A percentile compares a stretch with the other conserved stretches of the same genome.
Conservation (phyloP, 2,329 filamentous ascomycete species). For the Colletotrichum melonis region DNA sequence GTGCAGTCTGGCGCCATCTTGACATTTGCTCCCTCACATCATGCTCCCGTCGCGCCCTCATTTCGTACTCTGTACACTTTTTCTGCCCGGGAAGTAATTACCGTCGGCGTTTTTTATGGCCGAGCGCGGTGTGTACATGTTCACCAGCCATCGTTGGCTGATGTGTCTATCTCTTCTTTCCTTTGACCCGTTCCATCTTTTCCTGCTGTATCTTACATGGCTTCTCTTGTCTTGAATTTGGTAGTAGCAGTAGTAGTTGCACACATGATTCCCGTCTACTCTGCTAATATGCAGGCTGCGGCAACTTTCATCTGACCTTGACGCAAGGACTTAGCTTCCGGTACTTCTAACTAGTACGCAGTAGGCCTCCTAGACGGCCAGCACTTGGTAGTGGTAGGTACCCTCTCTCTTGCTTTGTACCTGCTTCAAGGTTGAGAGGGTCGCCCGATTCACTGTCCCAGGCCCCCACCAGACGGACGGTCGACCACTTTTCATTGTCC, state of each 20-base stretch:
- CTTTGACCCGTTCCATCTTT: too few relatives aligned
- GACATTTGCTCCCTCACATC: background rate
- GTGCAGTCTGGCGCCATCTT: background rate
- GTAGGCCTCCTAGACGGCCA: slow-evolving; percentile 1
- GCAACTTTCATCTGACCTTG: slow-evolving; percentile 33
- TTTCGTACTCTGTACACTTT: background rate
- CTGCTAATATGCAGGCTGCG: background rate
- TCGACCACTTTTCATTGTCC: background rate
- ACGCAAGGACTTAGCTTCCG: slow-evolving; percentile 22
- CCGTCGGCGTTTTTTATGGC: background rate
- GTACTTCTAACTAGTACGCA: slow-evolving; percentile 6
- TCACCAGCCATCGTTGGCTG: too few relatives aligned
- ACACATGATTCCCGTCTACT: slow-evolving; percentile 19
- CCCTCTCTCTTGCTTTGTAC: slow-evolving; percentile 3
- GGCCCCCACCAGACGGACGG: slow-evolving; percentile 2
- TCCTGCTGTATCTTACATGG: background rate
- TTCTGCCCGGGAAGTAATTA: background rate
- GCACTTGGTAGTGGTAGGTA: background rate
- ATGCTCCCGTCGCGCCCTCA: background rate
- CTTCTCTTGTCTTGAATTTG: slow-evolving; percentile 3
- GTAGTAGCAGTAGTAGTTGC: slow-evolving; percentile 3
- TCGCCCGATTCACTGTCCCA: background rate
- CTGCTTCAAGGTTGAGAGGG: background rate
- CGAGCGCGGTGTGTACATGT: too few relatives aligned
- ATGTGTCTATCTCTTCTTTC: too few relatives aligned